phyloP scores from a whole-genome alignment of 306 rosid species.

The Rubus idaeus region DNA sequence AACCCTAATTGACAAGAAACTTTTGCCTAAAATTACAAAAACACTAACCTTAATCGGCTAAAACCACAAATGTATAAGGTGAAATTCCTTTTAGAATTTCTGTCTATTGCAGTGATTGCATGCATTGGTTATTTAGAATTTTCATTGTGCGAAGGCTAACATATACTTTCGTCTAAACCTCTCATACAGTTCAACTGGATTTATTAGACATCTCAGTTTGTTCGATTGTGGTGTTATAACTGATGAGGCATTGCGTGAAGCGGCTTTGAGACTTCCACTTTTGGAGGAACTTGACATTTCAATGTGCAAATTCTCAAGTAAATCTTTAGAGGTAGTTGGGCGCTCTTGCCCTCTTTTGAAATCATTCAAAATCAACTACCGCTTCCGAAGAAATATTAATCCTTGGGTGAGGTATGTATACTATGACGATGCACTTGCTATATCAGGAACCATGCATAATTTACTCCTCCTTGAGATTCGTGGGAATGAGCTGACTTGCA shows the following conservation, averaged over 20 bases:
- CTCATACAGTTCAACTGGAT: not conserved
- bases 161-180: not conserved
- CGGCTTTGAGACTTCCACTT: not conserved
- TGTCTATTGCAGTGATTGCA: not conserved
- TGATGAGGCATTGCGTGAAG: not conserved
- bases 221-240: not conserved
- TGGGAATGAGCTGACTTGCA: not conserved
- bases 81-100: too few relatives aligned
- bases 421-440: not conserved
- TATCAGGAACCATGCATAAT: not conserved
- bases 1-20: too few relatives aligned
- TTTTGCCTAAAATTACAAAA: too few relatives aligned
- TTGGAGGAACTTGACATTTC: not conserved
- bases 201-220: not conserved
- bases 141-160: not conserved
- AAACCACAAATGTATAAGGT: too few relatives aligned
- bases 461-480: not conserved
- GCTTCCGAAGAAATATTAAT: too few relatives aligned
- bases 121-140: not conserved
- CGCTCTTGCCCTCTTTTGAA: not conserved
- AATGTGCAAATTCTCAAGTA: not conserved
- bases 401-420: too few relatives aligned
- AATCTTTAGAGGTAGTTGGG: too few relatives aligned
- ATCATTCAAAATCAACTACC: not conserved
- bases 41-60: too few relatives aligned